A percentile compares a stretch with the other conserved stretches of the same genome.
These are phyloP conservation scores for Pythium phragmiticola DNA, from an alignment of 352 stramenopile genomes.

Conservation along the genomic window DNA sequence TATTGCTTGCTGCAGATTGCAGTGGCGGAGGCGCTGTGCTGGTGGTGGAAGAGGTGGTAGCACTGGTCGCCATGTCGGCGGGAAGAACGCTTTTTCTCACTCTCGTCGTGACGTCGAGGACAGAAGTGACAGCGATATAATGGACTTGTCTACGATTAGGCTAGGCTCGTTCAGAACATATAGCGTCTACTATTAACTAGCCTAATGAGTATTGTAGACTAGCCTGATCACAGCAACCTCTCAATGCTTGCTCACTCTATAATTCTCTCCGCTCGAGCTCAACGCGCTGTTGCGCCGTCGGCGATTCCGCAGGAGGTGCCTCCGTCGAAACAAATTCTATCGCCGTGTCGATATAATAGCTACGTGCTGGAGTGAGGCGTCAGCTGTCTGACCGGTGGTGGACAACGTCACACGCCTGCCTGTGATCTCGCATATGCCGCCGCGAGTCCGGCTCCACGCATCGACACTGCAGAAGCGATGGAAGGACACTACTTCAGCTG, in stretches of 20 bases:
- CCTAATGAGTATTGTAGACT: too few relatives aligned
- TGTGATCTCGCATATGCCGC: too few relatives aligned
- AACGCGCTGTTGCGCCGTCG: too few relatives aligned
- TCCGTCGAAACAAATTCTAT: neutral
- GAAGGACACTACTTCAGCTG: too few relatives aligned
- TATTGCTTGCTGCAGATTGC: neutral
- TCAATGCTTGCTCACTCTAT: neutral
- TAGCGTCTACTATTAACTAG: too few relatives aligned
- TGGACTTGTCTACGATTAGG: too few relatives aligned
- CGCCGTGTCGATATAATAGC: neutral
- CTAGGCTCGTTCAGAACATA: too few relatives aligned
- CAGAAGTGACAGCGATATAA: neutral
- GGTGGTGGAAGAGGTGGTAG: neutral
- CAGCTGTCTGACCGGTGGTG: constrained; percentile 8
- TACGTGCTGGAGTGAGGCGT: neutral
- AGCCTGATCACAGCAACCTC: too few relatives aligned
- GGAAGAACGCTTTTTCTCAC: neutral
- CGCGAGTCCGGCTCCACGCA: too few relatives aligned
- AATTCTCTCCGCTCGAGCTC: neutral
- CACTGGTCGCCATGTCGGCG: neutral
- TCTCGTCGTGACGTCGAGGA: neutral
- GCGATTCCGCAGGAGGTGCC: too few relatives aligned
- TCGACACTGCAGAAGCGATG: too few relatives aligned
- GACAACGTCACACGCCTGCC: constrained; percentile 1
- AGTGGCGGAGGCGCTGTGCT: neutral